Base-by-base conservation (phyloP, 2,329 filamentous ascomycete genomes). In the Graphilbum ipis-grandicollis region DNA sequence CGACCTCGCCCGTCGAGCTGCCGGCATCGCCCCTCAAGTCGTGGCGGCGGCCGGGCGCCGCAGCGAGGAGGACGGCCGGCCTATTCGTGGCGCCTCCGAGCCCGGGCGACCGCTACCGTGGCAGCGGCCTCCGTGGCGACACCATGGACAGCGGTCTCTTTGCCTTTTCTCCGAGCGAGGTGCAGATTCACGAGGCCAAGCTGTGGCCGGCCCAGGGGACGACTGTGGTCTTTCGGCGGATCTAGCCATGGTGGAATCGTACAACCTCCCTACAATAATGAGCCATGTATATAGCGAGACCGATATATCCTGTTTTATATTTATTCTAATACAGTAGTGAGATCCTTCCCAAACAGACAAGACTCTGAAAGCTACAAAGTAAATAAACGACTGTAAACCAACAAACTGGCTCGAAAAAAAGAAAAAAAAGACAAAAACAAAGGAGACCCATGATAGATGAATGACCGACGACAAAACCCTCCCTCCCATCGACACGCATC, bases 21-120 rank as follows among this genome's bases (percentile, higher is more conserved):
- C 43, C 43, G 9, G 43, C 41, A 5, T 33, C 41, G 15, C 43
- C 43, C 3, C 29, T 43, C 9, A 22, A 33, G 18, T n/a, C 14
- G n/a, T 28, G 15, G 34, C 17, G 26, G 37, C 33, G n/a, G 13
- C 32, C 31, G 22, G 9, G n/a, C n/a, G n/a, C n/a, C n/a, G n/a
- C n/a, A n/a, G n/a, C n/a, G n/a, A n/a, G n/a, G n/a, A n/a, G n/a
- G n/a, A n/a, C n/a, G n/a, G n/a, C n/a, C n/a, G n/a, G n/a, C n/a
- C n/a, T n/a, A 3, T 13, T 9, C 8, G 13, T 5, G 26, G 6
- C 4, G 9, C 13, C 6, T 6, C 21, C n/a, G 12, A 7, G 2
- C 2, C 33, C 9, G 33, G 15, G 15, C 14, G 33, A 29, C 19
- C 7, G 21, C 22, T 7, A 17, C 3, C 12, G 12, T 10, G 14